Conservation (phyloP, 108 stramenopile species). For the Fragilariopsis cylindrus region DNA sequence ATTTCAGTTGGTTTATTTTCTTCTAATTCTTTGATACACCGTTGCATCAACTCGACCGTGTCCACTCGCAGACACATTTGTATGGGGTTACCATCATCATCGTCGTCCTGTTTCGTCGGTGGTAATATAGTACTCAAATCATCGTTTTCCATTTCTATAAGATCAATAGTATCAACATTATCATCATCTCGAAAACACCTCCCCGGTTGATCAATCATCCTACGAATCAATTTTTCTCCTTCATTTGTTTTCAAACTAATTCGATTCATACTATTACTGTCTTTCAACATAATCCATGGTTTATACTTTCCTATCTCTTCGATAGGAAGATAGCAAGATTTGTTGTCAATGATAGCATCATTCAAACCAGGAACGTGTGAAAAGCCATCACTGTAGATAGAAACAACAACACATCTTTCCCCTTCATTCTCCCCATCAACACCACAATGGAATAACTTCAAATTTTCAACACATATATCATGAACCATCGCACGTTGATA, state of each 20-base stretch:
- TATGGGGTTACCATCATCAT: too few relatives aligned
- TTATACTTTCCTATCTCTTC: conserved; percentile 18
- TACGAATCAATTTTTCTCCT: conserved; percentile 26
- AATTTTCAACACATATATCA: conserved; percentile 45
- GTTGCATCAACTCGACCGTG: conserved; percentile 58
- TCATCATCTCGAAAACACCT: conserved; percentile 42
- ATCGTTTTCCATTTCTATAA: conserved; percentile 32
- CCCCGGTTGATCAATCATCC: conserved; percentile 50
- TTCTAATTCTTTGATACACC: conserved; percentile 57
- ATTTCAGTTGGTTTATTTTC: conserved; percentile 42
- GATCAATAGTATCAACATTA: conserved; percentile 49
- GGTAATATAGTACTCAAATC: conserved; percentile 51
- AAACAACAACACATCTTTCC: conserved; percentile 51
- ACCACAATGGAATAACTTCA: conserved; percentile 55
- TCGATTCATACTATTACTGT: conserved; percentile 14
- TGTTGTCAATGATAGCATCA: not conserved
- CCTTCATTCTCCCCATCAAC: conserved; percentile 29
- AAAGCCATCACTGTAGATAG: conserved; percentile 64
- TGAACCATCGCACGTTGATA: conserved; percentile 71
- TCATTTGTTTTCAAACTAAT: conserved; percentile 24
- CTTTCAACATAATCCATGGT: conserved; percentile 65
- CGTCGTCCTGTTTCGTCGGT: conserved; percentile 14
- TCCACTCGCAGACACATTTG: conserved; percentile 63
- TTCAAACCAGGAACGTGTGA: conserved; percentile 27
- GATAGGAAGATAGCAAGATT: not conserved